Evolutionary conservation across 1,139 yeast genomes (phyloP), one percentile per base, ranked within the genome.

Genomic region (Kodamaea plutei): DNA sequence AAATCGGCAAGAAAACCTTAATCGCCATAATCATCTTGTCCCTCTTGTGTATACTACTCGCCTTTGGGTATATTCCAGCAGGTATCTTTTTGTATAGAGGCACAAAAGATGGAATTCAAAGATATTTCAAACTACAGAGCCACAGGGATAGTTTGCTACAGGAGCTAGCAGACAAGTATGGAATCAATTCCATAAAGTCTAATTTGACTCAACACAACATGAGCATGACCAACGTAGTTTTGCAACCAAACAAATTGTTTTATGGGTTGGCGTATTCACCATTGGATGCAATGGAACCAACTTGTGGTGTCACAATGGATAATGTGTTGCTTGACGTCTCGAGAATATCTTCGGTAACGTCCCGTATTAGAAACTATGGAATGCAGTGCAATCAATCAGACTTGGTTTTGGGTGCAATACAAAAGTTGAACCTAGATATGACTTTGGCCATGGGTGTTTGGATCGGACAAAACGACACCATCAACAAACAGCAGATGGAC

Each of bases 181-280:
- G n/a, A n/a, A n/a, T n/a, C n/a, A n/a, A n/a, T n/a, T n/a, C n/a
- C n/a, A n/a, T n/a, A n/a, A n/a, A n/a, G n/a, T n/a, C n/a, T n/a
- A n/a, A n/a, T n/a, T n/a, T n/a, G n/a, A n/a, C n/a, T n/a, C n/a
- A n/a, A n/a, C n/a, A n/a, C n/a, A n/a, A n/a, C n/a, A n/a, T n/a
- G n/a, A n/a, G n/a, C n/a, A n/a, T n/a, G n/a, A n/a, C n/a, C n/a
- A n/a, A n/a, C n/a, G n/a, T n/a, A n/a, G n/a, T n/a, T n/a, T n/a
- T n/a, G n/a, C n/a, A n/a, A n/a, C n/a, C n/a, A n/a, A n/a, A n/a
- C n/a, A n/a, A n/a, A n/a, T n/a, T 65, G 4, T 75, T 80, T 39
- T 64, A 72, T 41, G 87, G 87, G 0, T 41, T 80, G 14, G 73
- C 76, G 12, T 80, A 80, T 48, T 68, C 83, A 2, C 87, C 88